These are phyloP conservation scores for Gossypium schwendimanii DNA, from an alignment of 441 rosid genomes.

Conservation along the genomic window DNA sequence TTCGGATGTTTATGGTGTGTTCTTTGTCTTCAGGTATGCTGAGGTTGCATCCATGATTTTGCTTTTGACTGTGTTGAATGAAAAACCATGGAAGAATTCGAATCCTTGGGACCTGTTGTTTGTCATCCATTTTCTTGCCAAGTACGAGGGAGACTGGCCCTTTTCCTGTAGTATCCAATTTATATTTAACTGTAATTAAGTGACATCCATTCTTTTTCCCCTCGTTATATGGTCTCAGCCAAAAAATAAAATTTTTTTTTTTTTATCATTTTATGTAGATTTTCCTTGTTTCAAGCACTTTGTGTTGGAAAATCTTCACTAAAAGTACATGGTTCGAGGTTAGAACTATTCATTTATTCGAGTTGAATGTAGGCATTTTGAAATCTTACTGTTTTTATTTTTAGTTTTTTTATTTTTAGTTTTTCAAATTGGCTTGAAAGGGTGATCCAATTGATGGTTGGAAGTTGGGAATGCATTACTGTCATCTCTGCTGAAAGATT, in stretches of 20 bases:
- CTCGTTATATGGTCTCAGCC: background rate
- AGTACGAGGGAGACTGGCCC: background rate
- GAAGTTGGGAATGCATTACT: background rate
- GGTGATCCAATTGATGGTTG: background rate
- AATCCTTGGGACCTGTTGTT: constrained; percentile 8
- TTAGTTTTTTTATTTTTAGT: background rate
- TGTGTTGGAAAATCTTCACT: background rate
- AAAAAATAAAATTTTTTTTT: background rate
- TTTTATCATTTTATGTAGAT: background rate
- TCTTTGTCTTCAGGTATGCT: constrained; percentile 23
- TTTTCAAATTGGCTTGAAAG: background rate
- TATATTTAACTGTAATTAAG: constrained; percentile 6
- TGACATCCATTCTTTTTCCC: background rate
- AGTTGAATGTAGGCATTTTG: background rate
- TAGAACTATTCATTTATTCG: background rate
- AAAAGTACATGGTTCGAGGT: background rate
- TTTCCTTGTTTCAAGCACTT: constrained; percentile 7
- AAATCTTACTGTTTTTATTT: background rate
- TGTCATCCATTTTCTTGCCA: background rate
- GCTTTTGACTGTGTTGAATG: constrained; percentile 5
- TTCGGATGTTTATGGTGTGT: background rate
- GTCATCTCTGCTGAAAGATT: background rate
- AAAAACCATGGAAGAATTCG: constrained; percentile 14
- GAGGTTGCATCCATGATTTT: constrained; percentile 10
- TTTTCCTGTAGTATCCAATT: background rate